A percentile compares a stretch with the other conserved stretches of the same genome.
Conservation (phyloP, 2,329 filamentous ascomycete species). For the Amauroascus verrucosus region DNA sequence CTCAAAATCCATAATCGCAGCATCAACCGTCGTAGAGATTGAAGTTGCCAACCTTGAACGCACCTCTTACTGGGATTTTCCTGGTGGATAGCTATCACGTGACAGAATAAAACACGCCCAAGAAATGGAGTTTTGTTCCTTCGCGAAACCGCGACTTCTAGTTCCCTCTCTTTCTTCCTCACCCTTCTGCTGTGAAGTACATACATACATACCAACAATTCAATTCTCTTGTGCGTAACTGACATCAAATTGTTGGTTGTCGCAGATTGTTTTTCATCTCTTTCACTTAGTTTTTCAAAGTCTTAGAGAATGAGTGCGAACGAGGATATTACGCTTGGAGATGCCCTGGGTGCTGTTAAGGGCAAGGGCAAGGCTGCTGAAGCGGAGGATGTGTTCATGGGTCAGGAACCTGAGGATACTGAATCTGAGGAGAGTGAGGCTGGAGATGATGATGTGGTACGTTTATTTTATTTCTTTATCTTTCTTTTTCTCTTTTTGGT, state of each 20-base stretch:
- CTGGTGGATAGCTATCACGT: too few species aligned
- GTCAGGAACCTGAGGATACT: conserved; percentile 59
- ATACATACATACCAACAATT: neutral
- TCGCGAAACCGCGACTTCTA: neutral
- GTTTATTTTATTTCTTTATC: conserved; percentile 14
- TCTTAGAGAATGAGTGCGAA: conserved; percentile 9
- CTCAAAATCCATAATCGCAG: too few species aligned
- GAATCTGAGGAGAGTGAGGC: conserved; percentile 56
- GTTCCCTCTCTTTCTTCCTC: neutral
- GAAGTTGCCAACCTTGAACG: too few species aligned
- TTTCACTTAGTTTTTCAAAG: neutral
- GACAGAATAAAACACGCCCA: neutral
- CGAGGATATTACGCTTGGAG: neutral
- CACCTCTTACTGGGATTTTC: too few species aligned
- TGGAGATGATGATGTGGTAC: conserved; percentile 34
- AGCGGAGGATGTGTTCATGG: conserved; percentile 56
- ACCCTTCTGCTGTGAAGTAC: too few species aligned
- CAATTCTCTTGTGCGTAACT: neutral
- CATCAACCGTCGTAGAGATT: too few species aligned
- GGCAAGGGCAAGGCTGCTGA: conserved; percentile 70
- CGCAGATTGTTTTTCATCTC: neutral
- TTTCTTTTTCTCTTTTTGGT: neutral
- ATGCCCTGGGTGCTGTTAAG: conserved; percentile 44
- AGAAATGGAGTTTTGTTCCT: neutral
- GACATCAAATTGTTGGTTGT: neutral